Base-by-base conservation (phyloP, 371 early-diverging fungal genomes). In the Dichotomocladium elegans region DNA sequence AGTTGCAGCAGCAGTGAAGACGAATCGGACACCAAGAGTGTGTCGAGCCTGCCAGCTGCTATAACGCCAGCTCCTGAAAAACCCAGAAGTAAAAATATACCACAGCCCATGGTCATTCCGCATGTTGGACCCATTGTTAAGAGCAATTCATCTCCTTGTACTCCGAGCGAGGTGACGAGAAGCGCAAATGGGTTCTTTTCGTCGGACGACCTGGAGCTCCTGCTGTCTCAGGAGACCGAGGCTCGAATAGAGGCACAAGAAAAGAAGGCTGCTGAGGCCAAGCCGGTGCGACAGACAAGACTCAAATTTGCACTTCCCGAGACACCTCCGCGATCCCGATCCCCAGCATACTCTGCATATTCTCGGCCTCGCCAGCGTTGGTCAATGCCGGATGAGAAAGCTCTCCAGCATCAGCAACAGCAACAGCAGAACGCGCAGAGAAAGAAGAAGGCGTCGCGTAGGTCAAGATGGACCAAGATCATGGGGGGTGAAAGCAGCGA, bases 191-290 rank as follows among this genome's bases (percentile, higher is more conserved):
- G 17, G 5, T 37, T 17, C 37, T 37, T 37, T 37, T 37, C 37
- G 21, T 21, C 37, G 17, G 21, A 37, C 21, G 65, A 71, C 46
- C 43, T 71, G 55, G 72, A 71, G 9, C 42, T 64, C 5, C 29
- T 71, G 2, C 27, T 71, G 14, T 62, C 72, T 0, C 35, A 63
- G 54, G 68, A 68, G 33, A 65, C 66, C 3, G 65, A 72, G 41
- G 64, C 64, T 14, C 56, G 68, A 2, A 61, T 72, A 54, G 66
- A 72, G 31, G 53, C 41, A 26, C 63, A 48, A 48, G 49, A 48
- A 35, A 48, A 48, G 17, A 31, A 29, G 5, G 34, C 31, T n/a
- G 49, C 49, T 28, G 47, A 47, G 21, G 49, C 49, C n/a, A 37
- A 54, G 54, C 21, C 41, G n/a, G 19, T 41, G 26, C n/a, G 48